These are phyloP conservation scores for Trichoderma citrinoviride DNA, from an alignment of 2,329 filamentous ascomycete genomes.

Conservation along the genomic window DNA sequence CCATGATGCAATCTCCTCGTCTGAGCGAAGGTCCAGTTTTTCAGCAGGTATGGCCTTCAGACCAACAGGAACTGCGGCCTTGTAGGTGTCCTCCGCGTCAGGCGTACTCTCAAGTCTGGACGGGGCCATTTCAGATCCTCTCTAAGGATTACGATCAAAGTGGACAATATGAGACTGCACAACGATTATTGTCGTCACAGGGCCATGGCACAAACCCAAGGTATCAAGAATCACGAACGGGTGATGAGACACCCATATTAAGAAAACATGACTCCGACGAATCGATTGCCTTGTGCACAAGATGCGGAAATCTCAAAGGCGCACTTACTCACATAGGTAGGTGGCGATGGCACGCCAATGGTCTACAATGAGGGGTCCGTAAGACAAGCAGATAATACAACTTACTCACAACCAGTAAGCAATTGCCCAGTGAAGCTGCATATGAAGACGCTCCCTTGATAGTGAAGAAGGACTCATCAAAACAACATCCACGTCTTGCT, in stretches of 20 bases:
- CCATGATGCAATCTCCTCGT: conserved; percentile 34
- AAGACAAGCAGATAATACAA: neutral
- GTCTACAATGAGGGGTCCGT: neutral
- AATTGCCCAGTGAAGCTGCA: neutral
- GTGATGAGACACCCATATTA: neutral
- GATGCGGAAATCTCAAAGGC: neutral
- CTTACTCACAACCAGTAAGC: neutral
- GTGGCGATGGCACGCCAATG: neutral
- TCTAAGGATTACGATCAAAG: neutral
- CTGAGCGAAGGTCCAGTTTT: conserved; percentile 30
- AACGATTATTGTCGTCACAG: neutral
- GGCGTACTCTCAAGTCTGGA: neutral
- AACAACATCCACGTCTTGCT: neutral
- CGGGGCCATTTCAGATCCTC: neutral
- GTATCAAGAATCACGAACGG: neutral
- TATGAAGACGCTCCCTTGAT: neutral
- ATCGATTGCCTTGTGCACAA: neutral
- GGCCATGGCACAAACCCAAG: neutral
- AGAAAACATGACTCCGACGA: neutral
- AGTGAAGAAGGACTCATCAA: neutral
- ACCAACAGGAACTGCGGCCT: neutral
- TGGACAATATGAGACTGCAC: neutral
- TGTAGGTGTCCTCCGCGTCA: neutral
- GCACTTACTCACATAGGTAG: neutral
- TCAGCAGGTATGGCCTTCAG: conserved; percentile 12